Base-by-base conservation (phyloP, 768 basidiomycete species). In the Fomitopsis pulvina region DNA sequence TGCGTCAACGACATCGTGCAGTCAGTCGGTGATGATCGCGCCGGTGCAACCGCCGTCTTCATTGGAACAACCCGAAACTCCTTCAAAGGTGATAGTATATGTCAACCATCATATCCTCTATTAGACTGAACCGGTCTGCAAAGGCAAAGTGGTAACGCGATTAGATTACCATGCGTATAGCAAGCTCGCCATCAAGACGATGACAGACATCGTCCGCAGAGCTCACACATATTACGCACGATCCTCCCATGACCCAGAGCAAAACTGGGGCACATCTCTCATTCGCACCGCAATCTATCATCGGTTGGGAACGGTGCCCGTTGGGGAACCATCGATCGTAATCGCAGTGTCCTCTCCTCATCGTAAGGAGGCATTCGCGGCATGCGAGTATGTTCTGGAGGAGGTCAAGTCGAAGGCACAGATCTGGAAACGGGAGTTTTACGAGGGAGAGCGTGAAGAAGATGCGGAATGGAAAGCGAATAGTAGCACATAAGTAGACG, bases 381-480 rank as follows among this genome's bases (percentile, higher is more conserved):
- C 81, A 16, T 90, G 87, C 63, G 90, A 92, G 65, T 78, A 71
- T 57, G 80, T 93, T 51, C 72, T 95, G n/a, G 92, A 95, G 64
- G 77, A 83, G 51, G 83, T 94, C 49, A 95, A 95, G 71, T 68
- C 67, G 52, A 84, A 79, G 60, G 89, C 77, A 37, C 91, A 90
- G 65, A 86, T 94, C 55, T 95, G 92, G 92, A 94, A 95, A 71
- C 70, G 87, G 58, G 92, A 94, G 62, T 88, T 78, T 60, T 94
- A 93, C 58, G 84, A 84, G 60, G 85, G 80, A 6, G 77, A 80
- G 56, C 64, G 65, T 44, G 82, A 84, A 40, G 75, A 71, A 27
- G 72, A 70, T 44, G 85, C 63, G 7, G 59, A 61, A 39, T 64
- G 63, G 63, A 64, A 64, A 47, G 53, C 56, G 10, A 64, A 64